Evolutionary conservation across 164 flowering plant genomes (phyloP).

Genomic region (Magnolia changhungtana): DNA sequence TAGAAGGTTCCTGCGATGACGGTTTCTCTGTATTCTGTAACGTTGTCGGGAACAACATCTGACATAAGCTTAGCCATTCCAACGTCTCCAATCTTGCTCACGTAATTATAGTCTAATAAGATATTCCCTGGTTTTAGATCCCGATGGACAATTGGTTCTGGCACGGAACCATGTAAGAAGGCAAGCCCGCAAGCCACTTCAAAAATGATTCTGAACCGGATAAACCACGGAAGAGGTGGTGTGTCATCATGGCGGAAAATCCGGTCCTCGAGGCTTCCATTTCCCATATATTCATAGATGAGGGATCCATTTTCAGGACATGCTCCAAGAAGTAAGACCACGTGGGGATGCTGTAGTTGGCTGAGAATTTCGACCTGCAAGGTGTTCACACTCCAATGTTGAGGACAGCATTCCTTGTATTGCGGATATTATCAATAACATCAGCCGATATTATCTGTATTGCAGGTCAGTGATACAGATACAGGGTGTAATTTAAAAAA

Average conservation of each 20-base stretch:
- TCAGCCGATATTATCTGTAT: too few species aligned
- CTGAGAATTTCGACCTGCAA: conserved; percentile 76
- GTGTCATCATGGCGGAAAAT: conserved; percentile 34
- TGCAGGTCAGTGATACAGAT: too few species aligned
- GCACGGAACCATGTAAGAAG: conserved; percentile 69
- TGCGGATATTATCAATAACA: too few species aligned
- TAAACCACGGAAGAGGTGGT: conserved; percentile 69
- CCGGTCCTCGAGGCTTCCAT: conserved; percentile 72
- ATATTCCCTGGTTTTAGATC: conserved; percentile 88
- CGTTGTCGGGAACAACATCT: conserved; percentile 61
- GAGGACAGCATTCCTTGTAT: background rate
- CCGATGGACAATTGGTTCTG: conserved; percentile 76
- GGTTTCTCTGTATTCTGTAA: conserved; percentile 64
- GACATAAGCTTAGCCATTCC: conserved; percentile 70
- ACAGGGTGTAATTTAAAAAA: too few species aligned
- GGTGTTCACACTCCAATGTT: background rate
- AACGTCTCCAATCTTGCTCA: conserved; percentile 80
- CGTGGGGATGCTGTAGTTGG: conserved; percentile 68
- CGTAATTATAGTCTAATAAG: conserved; percentile 57
- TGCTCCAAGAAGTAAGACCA: conserved; percentile 76
- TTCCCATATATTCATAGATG: conserved; percentile 80
- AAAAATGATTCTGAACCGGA: conserved; percentile 57
- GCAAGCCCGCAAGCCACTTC: conserved; percentile 83
- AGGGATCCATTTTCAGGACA: conserved; percentile 80
- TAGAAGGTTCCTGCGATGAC: conserved; percentile 65